Conservation (phyloP, 1,284 basidiomycete genomes). For the Austroboletus sp. region DNA sequence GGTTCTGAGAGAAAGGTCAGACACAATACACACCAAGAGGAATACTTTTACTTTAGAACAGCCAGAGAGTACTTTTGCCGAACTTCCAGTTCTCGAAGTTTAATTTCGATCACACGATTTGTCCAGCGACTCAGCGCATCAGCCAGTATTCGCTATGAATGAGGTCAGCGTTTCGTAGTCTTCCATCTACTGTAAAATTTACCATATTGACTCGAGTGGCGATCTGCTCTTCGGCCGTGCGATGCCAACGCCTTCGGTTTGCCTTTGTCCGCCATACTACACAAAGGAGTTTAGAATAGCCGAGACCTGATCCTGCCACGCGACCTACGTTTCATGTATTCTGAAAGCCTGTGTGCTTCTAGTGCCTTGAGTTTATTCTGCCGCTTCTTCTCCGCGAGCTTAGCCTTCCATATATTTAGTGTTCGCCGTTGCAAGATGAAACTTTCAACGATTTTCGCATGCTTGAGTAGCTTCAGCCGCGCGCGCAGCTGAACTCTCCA, state of each 20-base stretch:
- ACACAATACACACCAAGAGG: neutral
- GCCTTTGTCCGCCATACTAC: conserved; percentile 47
- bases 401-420: conserved; percentile 50
- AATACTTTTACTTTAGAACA: conserved; percentile 41
- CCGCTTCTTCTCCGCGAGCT: conserved; percentile 44
- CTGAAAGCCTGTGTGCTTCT: conserved; percentile 36
- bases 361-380: conserved; percentile 44
- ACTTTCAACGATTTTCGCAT: conserved; percentile 54
- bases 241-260: conserved; percentile 21
- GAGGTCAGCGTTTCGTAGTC: conserved; percentile 4
- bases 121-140: conserved; percentile 55
- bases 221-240: conserved; percentile 28
- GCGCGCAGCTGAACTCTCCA: conserved; percentile 57
- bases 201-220: conserved; percentile 15
- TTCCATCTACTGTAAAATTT: conserved; percentile 2
- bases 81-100: conserved; percentile 61
- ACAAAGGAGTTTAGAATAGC: conserved; percentile 13
- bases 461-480: conserved; percentile 46
- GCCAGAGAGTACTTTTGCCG: conserved; percentile 44
- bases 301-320: neutral
- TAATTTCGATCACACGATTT: conserved; percentile 63
- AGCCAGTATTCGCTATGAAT: conserved; percentile 47
- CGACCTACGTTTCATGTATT: conserved; percentile 44
- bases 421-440: conserved; percentile 47
- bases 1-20: conserved; percentile 33